Conservation (phyloP, 345 rosid genomes). For the Pelargonium nanum region DNA sequence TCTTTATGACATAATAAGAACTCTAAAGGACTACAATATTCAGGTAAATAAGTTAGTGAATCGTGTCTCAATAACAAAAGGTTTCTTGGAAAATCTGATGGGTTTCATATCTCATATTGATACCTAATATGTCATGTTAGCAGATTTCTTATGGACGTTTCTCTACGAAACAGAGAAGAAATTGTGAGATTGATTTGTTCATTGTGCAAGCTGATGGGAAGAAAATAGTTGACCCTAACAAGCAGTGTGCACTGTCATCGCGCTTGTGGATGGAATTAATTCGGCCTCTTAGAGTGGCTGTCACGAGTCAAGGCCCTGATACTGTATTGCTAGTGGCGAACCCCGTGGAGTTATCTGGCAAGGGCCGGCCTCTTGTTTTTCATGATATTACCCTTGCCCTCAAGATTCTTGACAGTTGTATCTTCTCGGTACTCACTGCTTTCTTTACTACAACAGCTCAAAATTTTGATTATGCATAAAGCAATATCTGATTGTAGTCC, state of each 20-base stretch:
- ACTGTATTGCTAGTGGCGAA: constrained; percentile 85
- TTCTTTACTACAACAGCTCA: constrained; percentile 1
- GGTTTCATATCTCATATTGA: too few species aligned
- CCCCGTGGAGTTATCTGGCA: constrained; percentile 87
- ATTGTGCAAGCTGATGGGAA: constrained; percentile 73
- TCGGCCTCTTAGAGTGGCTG: constrained; percentile 75
- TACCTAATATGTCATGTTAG: too few species aligned
- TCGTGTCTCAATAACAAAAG: neutral
- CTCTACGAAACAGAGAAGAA: constrained; percentile 39
- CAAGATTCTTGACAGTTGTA: constrained; percentile 58
- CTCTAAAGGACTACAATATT: constrained; percentile 52
- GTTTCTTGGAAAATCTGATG: too few species aligned
- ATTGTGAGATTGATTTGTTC: constrained; percentile 83
- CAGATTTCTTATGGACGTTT: constrained; percentile 94
- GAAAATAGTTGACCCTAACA: constrained; percentile 76
- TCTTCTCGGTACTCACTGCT: constrained; percentile 69
- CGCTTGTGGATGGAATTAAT: constrained; percentile 60
- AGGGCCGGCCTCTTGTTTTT: constrained; percentile 92
- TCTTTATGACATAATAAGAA: constrained; percentile 54
- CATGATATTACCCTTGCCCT: constrained; percentile 79
- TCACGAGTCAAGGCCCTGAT: constrained; percentile 81
- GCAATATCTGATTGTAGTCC: too few species aligned
- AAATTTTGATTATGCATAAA: too few species aligned
- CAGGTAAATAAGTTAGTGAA: constrained; percentile 38
- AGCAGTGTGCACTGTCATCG: constrained; percentile 49